These are phyloP conservation scores for Yamadazyma kitorensis DNA, from an alignment of 805 yeast genomes.

Conservation along the genomic window DNA sequence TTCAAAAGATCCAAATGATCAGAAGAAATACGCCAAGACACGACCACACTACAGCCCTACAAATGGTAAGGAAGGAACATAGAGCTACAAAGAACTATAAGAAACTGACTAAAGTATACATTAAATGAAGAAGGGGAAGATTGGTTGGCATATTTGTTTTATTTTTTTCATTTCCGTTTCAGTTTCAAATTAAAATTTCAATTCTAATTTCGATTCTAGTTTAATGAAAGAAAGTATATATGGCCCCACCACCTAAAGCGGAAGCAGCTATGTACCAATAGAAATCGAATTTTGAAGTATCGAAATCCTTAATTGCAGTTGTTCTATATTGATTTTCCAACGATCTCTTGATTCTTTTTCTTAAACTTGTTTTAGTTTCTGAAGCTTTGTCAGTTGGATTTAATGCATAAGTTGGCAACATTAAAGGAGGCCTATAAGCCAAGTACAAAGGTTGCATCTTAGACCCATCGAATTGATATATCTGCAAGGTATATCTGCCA, in stretches of 20 bases:
- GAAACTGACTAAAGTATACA: no score
- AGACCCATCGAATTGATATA: slow-evolving; percentile 76
- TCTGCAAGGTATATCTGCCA: slow-evolving; percentile 74
- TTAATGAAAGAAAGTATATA: slow-evolving; percentile 28
- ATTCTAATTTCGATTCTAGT: no score
- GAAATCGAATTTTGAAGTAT: slow-evolving; percentile 33
- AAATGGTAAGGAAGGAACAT: no score
- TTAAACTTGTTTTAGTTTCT: slow-evolving; percentile 30
- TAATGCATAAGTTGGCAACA: slow-evolving; percentile 90
- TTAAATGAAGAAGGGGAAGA: no score
- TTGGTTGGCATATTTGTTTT: no score
- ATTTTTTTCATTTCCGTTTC: no score
- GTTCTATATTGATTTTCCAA: slow-evolving; percentile 80
- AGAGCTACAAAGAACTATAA: no score
- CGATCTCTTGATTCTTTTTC: slow-evolving; percentile 60
- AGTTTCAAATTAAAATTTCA: no score
- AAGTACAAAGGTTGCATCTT: slow-evolving; percentile 84
- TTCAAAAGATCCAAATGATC: no score
- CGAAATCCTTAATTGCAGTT: slow-evolving; percentile 55
- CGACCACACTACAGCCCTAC: no score
- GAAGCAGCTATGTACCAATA: slow-evolving; percentile 60
- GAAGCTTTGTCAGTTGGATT: slow-evolving; percentile 68
- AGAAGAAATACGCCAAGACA: no score
- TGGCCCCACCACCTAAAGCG: slow-evolving; percentile 39
- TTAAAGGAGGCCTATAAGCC: slow-evolving; percentile 91